Evolutionary conservation across 2,329 filamentous ascomycete genomes (phyloP), one percentile per base, ranked within the genome.

Genomic region (Penicillium sclerotigenum): DNA sequence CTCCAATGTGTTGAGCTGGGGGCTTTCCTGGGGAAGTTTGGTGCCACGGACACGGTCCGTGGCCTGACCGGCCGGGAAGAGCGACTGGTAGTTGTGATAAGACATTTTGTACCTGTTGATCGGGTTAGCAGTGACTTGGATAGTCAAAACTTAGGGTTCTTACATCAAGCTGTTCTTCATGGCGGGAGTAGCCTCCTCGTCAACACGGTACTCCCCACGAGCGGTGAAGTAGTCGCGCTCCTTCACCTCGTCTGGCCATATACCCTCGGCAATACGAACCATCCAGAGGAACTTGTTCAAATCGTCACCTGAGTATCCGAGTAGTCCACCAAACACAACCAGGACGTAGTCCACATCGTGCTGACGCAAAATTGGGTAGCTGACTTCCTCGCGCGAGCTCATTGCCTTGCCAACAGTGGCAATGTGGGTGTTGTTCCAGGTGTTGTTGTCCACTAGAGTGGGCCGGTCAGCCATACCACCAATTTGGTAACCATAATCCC

Each of bases 241-340:
- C 79, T 91, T 96, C 66, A 99, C 88, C 81, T 99, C 93, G 64
- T 97, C 91, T n/a, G 94, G 94, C 94, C 94, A 99, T 77, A 99
- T 97, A 62, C 94, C 94, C 77, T 99, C 94, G 37, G 94, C 94
- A 71, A 99, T 99, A 72, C 94, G 87, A 56, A 99, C 92, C 95
- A 99, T 99, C 94, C 94, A 99, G 66, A 99, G 81, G 81, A 99
- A 99, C 80, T 99, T 99, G 82, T 99, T 99, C 80, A 99, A 96
- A 71, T 99, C 94, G 68, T 99, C 94, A 61, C 94, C 94, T 49
- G 92, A 97, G 80, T 99, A 99, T 54, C 95, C 95, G 37, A 99
- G 81, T 56, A 99, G 85, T 73, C 91, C 94, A 69, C 94, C 94
- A 68, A 97, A 99, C 54, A 99, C 94, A 20, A 99, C 87, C 52